Percentiles rank a stretch among this genome's conserved stretches.
Evolutionary conservation across 1,284 basidiomycete genomes (phyloP).

Genomic region (Heterobasidion parviporum): DNA sequence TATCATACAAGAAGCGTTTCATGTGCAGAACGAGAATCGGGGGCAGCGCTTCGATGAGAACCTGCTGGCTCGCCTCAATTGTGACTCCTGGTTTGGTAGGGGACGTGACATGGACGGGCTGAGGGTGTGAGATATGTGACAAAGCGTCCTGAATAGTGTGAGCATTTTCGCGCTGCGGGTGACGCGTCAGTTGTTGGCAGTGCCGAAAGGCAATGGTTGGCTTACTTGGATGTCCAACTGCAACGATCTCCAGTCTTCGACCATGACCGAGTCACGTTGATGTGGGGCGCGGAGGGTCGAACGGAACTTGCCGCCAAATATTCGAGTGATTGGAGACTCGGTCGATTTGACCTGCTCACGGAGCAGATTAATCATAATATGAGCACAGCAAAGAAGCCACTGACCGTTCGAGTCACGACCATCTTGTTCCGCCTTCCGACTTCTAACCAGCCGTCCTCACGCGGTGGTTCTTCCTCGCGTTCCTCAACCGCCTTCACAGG

Average conservation of each 20-base stretch:
- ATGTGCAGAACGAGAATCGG: constrained; percentile 86
- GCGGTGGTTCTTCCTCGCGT: constrained; percentile 32
- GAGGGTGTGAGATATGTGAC: constrained; percentile 71
- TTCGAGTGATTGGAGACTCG: constrained; percentile 84
- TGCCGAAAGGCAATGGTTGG: not conserved
- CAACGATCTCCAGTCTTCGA: constrained; percentile 90
- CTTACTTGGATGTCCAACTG: constrained; percentile 83
- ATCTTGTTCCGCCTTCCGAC: constrained; percentile 87
- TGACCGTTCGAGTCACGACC: constrained; percentile 74
- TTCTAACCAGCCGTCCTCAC: constrained; percentile 80
- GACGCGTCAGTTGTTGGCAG: not conserved
- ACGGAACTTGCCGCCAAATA: constrained; percentile 94
- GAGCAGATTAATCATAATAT: not conserved
- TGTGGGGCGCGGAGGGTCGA: constrained; percentile 78
- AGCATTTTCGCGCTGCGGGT: constrained; percentile 58
- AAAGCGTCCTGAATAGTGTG: constrained; percentile 82
- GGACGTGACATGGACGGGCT: constrained; percentile 71
- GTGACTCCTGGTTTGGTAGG: constrained; percentile 48
- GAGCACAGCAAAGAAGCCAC: constrained; percentile 14
- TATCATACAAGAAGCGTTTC: constrained; percentile 91
- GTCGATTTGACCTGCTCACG: constrained; percentile 58
- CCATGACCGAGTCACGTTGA: constrained; percentile 80
- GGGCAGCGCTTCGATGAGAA: constrained; percentile 82
- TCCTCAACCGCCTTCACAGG: constrained; percentile 26
- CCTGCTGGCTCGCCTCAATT: constrained; percentile 82